Percentiles rank a stretch among this genome's conserved stretches.
Conservation (phyloP, 371 early-diverging fungal genomes). For the Basidiobolus meristosporus region DNA sequence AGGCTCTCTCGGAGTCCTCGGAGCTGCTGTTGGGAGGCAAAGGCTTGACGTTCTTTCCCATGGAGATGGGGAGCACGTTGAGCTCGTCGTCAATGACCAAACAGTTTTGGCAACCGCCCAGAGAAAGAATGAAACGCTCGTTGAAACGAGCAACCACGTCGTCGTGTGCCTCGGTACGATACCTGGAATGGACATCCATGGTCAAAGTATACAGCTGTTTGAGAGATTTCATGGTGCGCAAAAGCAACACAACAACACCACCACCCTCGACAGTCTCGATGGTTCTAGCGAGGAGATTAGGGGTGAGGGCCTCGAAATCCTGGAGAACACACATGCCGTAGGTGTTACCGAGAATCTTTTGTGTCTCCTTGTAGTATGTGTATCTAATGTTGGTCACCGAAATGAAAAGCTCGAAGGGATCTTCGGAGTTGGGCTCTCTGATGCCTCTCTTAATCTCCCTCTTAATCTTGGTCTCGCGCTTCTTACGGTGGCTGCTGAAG, state of each 20-base stretch:
- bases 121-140: constrained; percentile 90
- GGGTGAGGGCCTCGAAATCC: constrained; percentile 98
- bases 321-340: constrained; percentile 96
- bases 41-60: constrained; percentile 80
- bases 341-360: constrained; percentile 96
- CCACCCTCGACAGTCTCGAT: constrained; percentile 99
- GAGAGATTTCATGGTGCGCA: constrained; percentile 84
- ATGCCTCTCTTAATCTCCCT: constrained; percentile 76
- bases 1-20: constrained; percentile 30
- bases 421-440: constrained; percentile 76
- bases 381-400: constrained; percentile 90
- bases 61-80: constrained; percentile 84
- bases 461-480: constrained; percentile 87
- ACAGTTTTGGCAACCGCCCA: constrained; percentile 79
- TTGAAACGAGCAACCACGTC: constrained; percentile 94
- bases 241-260: constrained; percentile 85
- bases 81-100: constrained; percentile 93
- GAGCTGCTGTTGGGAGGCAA: constrained; percentile 21
- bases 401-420: constrained; percentile 92
- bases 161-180: constrained; percentile 81
- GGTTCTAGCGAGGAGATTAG: constrained; percentile 92
- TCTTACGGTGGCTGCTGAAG: constrained; percentile 86
- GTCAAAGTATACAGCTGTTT: constrained; percentile 95
- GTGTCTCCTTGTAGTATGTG: constrained; percentile 96
- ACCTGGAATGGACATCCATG: constrained; percentile 93